These are phyloP conservation scores for Fusarium sarcochroum DNA, from an alignment of 2,329 filamentous ascomycete genomes.

Conservation along the genomic window DNA sequence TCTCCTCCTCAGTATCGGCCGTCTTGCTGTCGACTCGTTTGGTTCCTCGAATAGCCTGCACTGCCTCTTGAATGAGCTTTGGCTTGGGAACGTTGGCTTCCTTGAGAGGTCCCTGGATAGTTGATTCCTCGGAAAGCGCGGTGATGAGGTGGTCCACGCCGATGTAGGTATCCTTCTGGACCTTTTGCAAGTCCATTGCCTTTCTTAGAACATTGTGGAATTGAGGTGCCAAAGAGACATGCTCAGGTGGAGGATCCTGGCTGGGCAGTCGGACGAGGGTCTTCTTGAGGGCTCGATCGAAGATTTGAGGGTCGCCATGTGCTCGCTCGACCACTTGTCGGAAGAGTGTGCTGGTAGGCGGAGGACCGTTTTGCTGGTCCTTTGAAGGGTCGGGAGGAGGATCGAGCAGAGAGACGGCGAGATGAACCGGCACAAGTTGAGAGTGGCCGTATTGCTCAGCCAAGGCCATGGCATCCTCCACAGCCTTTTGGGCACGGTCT, in stretches of 20 bases:
- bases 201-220: constrained; percentile 87
- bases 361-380: constrained; percentile 83
- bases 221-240: constrained; percentile 83
- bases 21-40: constrained; percentile 96
- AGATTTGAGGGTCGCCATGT: constrained; percentile 89
- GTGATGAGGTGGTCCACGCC: constrained; percentile 96
- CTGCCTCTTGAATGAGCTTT: constrained; percentile 91
- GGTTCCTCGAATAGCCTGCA: constrained; percentile 91
- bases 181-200: constrained; percentile 91
- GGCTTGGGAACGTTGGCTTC: constrained; percentile 93
- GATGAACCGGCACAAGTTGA: constrained; percentile 90
- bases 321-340: constrained; percentile 94
- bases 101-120: constrained; percentile 80
- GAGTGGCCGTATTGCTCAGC: constrained; percentile 92
- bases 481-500: constrained; percentile 89
- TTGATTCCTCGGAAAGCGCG: constrained; percentile 82
- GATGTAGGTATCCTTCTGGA: constrained; percentile 96
- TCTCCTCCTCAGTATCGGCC: constrained; percentile 91
- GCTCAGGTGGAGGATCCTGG: constrained; percentile 94
- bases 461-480: constrained; percentile 89
- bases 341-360: constrained; percentile 82
- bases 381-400: constrained; percentile 82
- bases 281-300: constrained; percentile 94
- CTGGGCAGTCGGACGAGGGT: constrained; percentile 89
- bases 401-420: constrained; percentile 86